Percentiles rank a stretch among this genome's conserved stretches.
Conservation (phyloP, 352 stramenopile genomes). For the Nothophytophthora sp. region DNA sequence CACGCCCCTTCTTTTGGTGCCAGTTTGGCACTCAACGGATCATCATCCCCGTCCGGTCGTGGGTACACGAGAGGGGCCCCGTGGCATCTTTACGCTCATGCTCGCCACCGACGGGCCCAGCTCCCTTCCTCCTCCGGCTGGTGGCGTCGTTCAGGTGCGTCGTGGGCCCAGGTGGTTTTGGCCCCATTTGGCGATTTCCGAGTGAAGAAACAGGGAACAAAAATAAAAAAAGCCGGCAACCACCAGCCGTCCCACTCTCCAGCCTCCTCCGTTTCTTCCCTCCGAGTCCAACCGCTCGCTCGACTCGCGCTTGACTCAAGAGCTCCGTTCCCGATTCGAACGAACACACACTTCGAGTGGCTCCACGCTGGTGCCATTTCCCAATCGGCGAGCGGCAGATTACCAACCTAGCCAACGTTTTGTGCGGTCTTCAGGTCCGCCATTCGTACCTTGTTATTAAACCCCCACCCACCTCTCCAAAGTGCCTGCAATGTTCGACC, state of each 20-base stretch:
- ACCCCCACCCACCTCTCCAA: too few relatives aligned
- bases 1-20: constrained; percentile 2
- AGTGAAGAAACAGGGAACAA: neutral
- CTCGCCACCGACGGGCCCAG: constrained; percentile 2
- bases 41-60: constrained; percentile 16
- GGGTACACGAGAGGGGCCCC: constrained; percentile 3
- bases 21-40: constrained; percentile 36
- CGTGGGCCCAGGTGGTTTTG: neutral
- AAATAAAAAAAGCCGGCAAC: neutral
- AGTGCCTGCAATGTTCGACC: constrained; percentile 39
- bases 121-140: constrained; percentile 4
- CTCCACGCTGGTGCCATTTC: constrained; percentile 33
- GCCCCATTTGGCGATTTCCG: constrained; percentile 3
- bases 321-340: neutral
- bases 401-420: constrained; percentile 36
- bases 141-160: constrained; percentile 11
- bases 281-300: too few relatives aligned
- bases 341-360: constrained; percentile 8
- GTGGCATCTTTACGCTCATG: constrained; percentile 6
- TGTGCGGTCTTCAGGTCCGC: constrained; percentile 21
- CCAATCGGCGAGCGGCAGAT: constrained; percentile 49
- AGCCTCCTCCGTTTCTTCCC: constrained; percentile 7
- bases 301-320: neutral
- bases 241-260: constrained; percentile 16
- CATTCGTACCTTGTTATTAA: constrained; percentile 32